Percentiles rank a stretch among this genome's conserved stretches.
phyloP scores from a whole-genome alignment of 140 eudicot species.

The Oenanthe javanica region DNA sequence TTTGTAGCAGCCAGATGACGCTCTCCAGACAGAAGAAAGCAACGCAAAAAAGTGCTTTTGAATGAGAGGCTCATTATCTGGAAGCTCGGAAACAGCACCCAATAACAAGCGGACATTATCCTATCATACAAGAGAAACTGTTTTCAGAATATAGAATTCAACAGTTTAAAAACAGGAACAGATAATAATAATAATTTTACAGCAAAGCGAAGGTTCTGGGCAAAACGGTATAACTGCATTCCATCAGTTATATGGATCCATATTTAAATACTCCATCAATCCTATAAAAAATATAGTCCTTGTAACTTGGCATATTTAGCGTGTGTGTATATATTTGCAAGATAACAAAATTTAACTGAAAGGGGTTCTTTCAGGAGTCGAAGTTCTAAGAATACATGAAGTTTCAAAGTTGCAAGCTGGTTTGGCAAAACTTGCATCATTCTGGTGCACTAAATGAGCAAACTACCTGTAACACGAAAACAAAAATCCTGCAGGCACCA shows the following conservation, averaged over 20 bases:
- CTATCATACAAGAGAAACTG: constrained; percentile 23
- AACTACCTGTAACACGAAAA: not conserved
- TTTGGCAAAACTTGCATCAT: not conserved
- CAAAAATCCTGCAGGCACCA: not conserved
- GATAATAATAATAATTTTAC: not conserved
- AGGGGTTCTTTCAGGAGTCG: too few species aligned
- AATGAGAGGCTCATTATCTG: constrained; percentile 69
- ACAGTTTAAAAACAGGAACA: not conserved
- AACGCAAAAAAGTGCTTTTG: constrained; percentile 78
- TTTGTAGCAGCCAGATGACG: constrained; percentile 18
- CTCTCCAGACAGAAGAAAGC: constrained; percentile 64
- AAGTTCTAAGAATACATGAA: too few species aligned
- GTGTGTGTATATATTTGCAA: too few species aligned
- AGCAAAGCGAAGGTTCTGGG: not conserved
- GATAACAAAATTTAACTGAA: too few species aligned
- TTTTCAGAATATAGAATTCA: not conserved
- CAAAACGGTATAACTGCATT: not conserved
- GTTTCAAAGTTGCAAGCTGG: not conserved
- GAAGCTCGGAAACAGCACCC: constrained; percentile 60
- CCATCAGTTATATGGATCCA: not conserved
- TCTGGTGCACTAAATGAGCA: too few species aligned
- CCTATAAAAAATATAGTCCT: not conserved
- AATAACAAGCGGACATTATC: constrained; percentile 71
- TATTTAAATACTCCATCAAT: not conserved
- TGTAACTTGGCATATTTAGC: too few species aligned